Conservation (phyloP, 345 rosid genomes). For the Pistacia integerrima region DNA sequence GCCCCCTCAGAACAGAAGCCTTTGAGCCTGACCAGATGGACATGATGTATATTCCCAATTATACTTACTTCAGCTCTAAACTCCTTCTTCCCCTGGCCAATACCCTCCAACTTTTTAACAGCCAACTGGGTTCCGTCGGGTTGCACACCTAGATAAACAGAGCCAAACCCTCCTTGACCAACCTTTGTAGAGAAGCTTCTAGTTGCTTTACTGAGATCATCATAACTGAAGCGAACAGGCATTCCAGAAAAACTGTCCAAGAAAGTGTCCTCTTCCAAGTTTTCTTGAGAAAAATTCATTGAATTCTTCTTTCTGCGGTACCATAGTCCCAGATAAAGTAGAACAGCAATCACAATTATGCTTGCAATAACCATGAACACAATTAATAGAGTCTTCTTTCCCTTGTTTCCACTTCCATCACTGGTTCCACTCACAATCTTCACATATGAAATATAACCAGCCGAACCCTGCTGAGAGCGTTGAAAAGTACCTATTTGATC, state of each 20-base stretch:
- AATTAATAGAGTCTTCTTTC: constrained; percentile 14
- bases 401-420: constrained; percentile 5
- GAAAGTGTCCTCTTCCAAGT: constrained; percentile 41
- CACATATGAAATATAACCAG: constrained; percentile 41
- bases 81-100: constrained; percentile 55
- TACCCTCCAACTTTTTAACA: constrained; percentile 47
- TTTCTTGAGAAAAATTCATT: constrained; percentile 25
- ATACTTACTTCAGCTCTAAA: constrained; percentile 56
- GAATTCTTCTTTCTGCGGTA: constrained; percentile 24
- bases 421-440: constrained; percentile 28
- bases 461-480: constrained; percentile 31
- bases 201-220: constrained; percentile 47
- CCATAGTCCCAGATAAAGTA: constrained; percentile 40
- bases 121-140: constrained; percentile 43
- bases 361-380: constrained; percentile 33
- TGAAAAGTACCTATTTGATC: constrained; percentile 47
- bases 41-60: constrained; percentile 56
- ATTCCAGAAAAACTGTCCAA: constrained; percentile 30
- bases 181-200: constrained; percentile 41
- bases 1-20: constrained; percentile 55
- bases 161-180: constrained; percentile 62
- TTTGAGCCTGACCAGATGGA: constrained; percentile 55
- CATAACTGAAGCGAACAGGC: constrained; percentile 42
- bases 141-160: constrained; percentile 46
- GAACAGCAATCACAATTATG: constrained; percentile 27